Conservation (phyloP, 257 asterid genomes). For the Solanum raphanifolium region DNA sequence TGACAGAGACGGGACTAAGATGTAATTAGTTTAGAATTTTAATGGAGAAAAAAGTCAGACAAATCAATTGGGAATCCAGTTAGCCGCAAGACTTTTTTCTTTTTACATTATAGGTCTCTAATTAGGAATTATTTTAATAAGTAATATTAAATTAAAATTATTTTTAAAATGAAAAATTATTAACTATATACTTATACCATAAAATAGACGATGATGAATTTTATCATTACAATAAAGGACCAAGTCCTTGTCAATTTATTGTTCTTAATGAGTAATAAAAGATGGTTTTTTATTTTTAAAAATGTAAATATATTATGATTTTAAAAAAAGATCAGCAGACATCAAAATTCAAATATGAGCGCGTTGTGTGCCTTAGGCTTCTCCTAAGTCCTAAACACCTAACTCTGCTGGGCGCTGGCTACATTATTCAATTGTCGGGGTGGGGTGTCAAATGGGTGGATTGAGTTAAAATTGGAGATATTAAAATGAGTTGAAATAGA, state of each 20-base stretch:
- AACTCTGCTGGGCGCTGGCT: background rate
- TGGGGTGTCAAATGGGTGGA: background rate
- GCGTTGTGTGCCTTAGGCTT: background rate
- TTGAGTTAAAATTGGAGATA: background rate
- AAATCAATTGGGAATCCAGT: background rate
- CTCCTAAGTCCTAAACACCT: background rate
- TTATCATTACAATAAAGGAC: background rate
- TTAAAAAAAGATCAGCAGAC: background rate
- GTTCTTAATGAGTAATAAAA: background rate
- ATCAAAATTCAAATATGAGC: background rate
- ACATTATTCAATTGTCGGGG: background rate
- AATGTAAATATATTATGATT: background rate
- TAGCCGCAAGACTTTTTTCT: background rate
- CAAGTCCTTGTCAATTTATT: background rate
- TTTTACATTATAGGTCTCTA: background rate
- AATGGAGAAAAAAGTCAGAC: too few species aligned
- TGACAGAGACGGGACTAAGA: background rate
- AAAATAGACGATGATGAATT: background rate
- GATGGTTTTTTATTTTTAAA: background rate
- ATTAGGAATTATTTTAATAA: background rate
- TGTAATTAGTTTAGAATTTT: too few species aligned
- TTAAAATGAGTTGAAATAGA: background rate
- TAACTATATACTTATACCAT: background rate
- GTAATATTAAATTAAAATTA: too few species aligned
- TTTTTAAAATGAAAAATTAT: too few species aligned